Evolutionary conservation across 2,329 filamentous ascomycete species (phyloP), one percentile per base, ranked within the genome.

Genomic region (Truncatella angustata): DNA sequence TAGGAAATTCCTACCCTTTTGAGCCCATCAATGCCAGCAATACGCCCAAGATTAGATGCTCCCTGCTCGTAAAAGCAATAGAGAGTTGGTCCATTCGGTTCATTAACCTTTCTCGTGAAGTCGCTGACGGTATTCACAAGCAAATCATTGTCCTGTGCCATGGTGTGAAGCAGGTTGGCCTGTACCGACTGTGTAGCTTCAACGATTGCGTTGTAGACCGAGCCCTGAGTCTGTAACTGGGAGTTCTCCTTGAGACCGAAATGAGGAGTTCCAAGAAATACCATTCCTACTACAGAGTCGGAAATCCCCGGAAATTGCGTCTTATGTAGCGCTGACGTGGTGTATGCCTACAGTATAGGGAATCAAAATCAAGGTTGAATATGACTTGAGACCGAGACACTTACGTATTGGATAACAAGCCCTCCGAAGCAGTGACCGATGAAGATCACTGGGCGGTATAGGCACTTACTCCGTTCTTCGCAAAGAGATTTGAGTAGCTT

Each of bases 241-340:
- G 37, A 5, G 37, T 21, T 28, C 14, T 28, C 16, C 11, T 45
- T 21, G 16, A 28, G 24, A 10, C 42, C 42, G 10, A 11, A 18
- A 45, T 45, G 42, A 7, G 46, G 46, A 0, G 47, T 49, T 20
- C 47, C 35, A 20, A 49, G 35, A 12, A 49, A 49, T 36, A 49
- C 24, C 47, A 49, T 16, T 23, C 47, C 47, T 1, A 35, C 36
- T 6, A 49, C 30, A 4, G 18, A 39, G 5, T 49, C n/a, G 10
- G 16, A 3, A 5, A 49, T 28, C 11, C 47, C 34, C n/a, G 47
- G 47, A 30, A 26, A 23, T 10, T 49, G 32, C 16, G n/a, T 35
- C 5, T 20, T 9, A 16, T 49, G 20, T 7, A 10, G 4, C 16
- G 11, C 30, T n/a, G 47, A 14, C 5, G 24, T 40, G 24, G 21